phyloP scores from a whole-genome alignment of 495 filamentous ascomycete species.

The Hyaloscypha bicolor region DNA sequence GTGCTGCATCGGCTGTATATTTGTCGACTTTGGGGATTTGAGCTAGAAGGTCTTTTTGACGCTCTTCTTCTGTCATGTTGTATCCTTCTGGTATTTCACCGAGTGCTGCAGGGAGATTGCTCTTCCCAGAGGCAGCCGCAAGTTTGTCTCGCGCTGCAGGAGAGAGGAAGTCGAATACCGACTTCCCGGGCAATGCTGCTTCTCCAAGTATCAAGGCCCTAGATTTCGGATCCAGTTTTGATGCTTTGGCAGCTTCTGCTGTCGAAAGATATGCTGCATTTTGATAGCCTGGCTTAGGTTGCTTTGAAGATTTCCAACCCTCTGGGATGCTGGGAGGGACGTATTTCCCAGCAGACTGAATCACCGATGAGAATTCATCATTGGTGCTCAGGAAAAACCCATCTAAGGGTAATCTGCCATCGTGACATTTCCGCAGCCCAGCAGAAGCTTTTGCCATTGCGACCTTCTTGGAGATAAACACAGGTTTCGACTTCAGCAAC shows the following conservation, averaged over 20 bases:
- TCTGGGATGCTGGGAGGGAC: conserved; percentile 73
- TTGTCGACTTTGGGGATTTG: conserved; percentile 74
- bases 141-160: conserved; percentile 78
- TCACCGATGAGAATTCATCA: conserved; percentile 54
- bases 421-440: conserved; percentile 78
- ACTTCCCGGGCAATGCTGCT: conserved; percentile 82
- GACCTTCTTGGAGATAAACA: conserved; percentile 78
- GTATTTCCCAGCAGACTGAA: conserved; percentile 63
- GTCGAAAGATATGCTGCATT: conserved; percentile 62
- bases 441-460: conserved; percentile 55
- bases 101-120: conserved; percentile 73
- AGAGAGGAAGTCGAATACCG: conserved; percentile 92
- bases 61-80: conserved; percentile 59
- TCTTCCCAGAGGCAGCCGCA: conserved; percentile 71
- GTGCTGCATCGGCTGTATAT: conserved; percentile 70
- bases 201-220: conserved; percentile 85
- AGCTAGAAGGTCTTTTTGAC: conserved; percentile 57
- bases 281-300: conserved; percentile 39
- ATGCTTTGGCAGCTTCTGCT: conserved; percentile 72
- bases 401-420: conserved; percentile 82
- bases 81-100: conserved; percentile 74
- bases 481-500: conserved; percentile 65
- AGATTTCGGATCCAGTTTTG: conserved; percentile 74
- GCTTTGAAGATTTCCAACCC: conserved; percentile 74
- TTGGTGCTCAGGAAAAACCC: conserved; percentile 75